Base-by-base conservation (phyloP, 345 rosid genomes). In the Passiflora organensis region DNA sequence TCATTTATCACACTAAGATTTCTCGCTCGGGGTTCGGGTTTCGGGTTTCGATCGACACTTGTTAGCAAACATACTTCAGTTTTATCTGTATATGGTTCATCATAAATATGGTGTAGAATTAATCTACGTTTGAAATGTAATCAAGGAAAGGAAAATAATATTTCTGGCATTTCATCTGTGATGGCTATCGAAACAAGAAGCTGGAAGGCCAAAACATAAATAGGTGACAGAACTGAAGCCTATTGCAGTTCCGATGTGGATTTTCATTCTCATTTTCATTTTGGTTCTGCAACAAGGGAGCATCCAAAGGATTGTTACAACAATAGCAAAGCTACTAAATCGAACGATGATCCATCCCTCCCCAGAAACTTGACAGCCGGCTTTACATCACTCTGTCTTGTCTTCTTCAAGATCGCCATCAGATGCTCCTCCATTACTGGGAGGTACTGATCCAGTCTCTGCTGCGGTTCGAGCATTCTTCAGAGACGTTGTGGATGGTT, bases 351-450 rank as follows among this genome's bases (percentile, higher is more conserved):
- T 37, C 46, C 18, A 51, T 36, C 43, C 43, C 12, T 13, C 10
- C 22, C 17, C 28, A 46, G 8, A 3, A 28, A 28, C 5, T 28
- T 28, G 5, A 19, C 1, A n/a, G 13, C 38, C 42, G 37, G 47
- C 38, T 49, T 64, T 62, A 45, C 47, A 45, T 77, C 66, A 90
- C 61, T 75, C 89, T 14, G 80, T 82, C 66, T 90, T 87, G 59
- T 91, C 97, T 87, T 85, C 96, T 76, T 85, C 96, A 43, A 70
- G 12, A 64, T 82, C 87, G 19, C 62, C 68, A 19, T 69, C 78
- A 5, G 64, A 47, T 54, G 69, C 66, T 54, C 59, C 66, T 54
- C 59, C 77, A 1, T 77, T 63, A 32, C 67, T 73, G 20, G 43
- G 48, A 55, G 64, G 66, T 24, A 73, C 53, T 22, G 78, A 51